These are phyloP conservation scores for Aspergillus asperescens DNA, from an alignment of 495 filamentous ascomycete genomes.

Conservation along the genomic window DNA sequence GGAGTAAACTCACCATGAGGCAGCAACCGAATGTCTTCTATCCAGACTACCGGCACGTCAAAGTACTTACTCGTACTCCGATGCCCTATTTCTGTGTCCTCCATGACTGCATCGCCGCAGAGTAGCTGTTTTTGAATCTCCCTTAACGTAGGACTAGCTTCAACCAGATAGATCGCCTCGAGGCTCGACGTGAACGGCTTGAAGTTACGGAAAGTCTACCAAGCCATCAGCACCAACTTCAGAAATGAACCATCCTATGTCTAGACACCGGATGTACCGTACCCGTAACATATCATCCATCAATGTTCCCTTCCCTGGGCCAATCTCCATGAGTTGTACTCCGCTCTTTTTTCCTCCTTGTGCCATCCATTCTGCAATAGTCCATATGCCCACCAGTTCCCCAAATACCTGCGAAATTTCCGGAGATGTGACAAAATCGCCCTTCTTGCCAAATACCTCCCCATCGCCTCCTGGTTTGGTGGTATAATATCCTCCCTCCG, in stretches of 20 bases:
- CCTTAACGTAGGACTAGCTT: conserved; percentile 73
- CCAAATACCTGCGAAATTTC: conserved; percentile 98
- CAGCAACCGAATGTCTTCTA: conserved; percentile 78
- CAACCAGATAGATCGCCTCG: conserved; percentile 83
- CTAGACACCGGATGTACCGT: conserved; percentile 21
- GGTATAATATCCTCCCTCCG: conserved; percentile 93
- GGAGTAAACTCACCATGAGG: conserved; percentile 52
- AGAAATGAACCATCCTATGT: neutral
- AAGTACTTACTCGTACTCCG: conserved; percentile 72
- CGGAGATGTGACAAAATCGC: conserved; percentile 94
- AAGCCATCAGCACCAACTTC: neutral
- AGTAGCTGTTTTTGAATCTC: conserved; percentile 73
- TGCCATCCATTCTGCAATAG: conserved; percentile 90
- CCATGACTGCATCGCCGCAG: conserved; percentile 69
- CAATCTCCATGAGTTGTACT: conserved; percentile 86
- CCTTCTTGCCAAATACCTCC: conserved; percentile 83
- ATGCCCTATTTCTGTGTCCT: conserved; percentile 69
- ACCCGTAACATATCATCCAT: conserved; percentile 96
- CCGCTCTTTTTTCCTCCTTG: conserved; percentile 67
- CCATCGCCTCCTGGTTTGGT: conserved; percentile 51
- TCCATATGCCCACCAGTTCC: conserved; percentile 89
- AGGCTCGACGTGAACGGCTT: conserved; percentile 69
- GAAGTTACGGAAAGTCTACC: conserved; percentile 78
- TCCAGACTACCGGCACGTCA: conserved; percentile 73
- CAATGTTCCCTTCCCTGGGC: conserved; percentile 88